Conservation (phyloP, 2,329 filamentous ascomycete species). For the Rugonectria rugulosa region DNA sequence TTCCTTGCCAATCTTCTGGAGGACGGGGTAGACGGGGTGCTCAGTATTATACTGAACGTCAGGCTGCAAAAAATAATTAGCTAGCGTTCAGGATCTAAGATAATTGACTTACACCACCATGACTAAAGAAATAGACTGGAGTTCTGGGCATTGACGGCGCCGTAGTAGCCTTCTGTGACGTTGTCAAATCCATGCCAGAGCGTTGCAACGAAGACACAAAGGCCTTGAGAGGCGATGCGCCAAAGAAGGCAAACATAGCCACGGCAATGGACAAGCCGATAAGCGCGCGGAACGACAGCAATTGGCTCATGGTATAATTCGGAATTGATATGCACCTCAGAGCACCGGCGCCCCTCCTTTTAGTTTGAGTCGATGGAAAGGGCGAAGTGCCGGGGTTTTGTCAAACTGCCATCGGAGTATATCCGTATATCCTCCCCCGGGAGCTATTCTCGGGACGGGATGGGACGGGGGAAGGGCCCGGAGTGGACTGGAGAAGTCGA, state of each 20-base stretch:
- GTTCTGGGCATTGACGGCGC: conserved; percentile 26
- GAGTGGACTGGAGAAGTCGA: conserved; percentile 8
- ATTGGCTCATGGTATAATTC: conserved; percentile 30
- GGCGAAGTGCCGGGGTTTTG: conserved; percentile 14
- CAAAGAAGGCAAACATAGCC: conserved; percentile 34
- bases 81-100: too few species aligned
- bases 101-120: conserved; percentile 54
- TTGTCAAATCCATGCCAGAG: conserved; percentile 26
- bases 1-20: conserved; percentile 71
- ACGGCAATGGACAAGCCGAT: conserved; percentile 34
- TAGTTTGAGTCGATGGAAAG: not conserved
- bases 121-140: conserved; percentile 59
- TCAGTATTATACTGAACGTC: conserved; percentile 72
- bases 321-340: not conserved
- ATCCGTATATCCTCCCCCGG: conserved; percentile 37
- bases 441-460: conserved; percentile 1
- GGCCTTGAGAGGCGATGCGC: conserved; percentile 31
- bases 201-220: conserved; percentile 36
- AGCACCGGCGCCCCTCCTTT: not conserved
- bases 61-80: conserved; percentile 59
- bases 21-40: conserved; percentile 71
- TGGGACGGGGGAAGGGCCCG: too few species aligned
- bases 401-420: conserved; percentile 19
- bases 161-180: conserved; percentile 18
- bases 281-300: conserved; percentile 28